These are phyloP conservation scores for Pyrenophora teres DNA, from an alignment of 2,329 filamentous ascomycete genomes.

Conservation along the genomic window DNA sequence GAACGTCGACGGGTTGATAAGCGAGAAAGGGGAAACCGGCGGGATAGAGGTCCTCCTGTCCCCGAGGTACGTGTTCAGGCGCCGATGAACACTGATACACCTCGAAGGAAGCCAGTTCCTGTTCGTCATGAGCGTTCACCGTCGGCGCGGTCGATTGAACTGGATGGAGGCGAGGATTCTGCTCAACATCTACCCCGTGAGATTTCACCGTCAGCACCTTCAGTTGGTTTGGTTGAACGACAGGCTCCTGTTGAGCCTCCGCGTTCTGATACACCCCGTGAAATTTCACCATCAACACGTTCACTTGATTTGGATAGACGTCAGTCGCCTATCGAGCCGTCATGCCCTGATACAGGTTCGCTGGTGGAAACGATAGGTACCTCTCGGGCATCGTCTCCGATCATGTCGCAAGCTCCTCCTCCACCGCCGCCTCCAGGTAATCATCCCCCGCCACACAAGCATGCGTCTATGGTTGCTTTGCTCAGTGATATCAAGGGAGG, in stretches of 20 bases:
- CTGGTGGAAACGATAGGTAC: no score
- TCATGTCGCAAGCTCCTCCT: not conserved
- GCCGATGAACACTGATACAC: not conserved
- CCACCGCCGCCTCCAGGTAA: not conserved
- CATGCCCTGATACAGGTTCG: no score
- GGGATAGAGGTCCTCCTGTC: not conserved
- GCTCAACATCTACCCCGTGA: no score
- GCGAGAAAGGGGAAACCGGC: not conserved
- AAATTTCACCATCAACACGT: not conserved
- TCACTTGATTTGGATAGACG: no score
- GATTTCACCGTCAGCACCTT: no score
- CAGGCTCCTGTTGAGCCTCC: not conserved
- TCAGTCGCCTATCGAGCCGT: no score
- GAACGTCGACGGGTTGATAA: not conserved
- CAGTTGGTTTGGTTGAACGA: not conserved
- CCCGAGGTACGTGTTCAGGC: not conserved
- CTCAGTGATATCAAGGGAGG: constrained; percentile 3
- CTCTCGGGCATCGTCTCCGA: no score
- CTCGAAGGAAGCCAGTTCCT: not conserved
- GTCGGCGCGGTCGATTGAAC: no score
- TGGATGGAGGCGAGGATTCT: not conserved
- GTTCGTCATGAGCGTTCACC: not conserved
- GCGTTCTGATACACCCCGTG: no score
- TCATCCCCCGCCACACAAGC: not conserved
- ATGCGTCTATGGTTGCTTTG: not conserved